Base-by-base conservation (phyloP, 2,329 filamentous ascomycete genomes). In the Acarospora socialis region DNA sequence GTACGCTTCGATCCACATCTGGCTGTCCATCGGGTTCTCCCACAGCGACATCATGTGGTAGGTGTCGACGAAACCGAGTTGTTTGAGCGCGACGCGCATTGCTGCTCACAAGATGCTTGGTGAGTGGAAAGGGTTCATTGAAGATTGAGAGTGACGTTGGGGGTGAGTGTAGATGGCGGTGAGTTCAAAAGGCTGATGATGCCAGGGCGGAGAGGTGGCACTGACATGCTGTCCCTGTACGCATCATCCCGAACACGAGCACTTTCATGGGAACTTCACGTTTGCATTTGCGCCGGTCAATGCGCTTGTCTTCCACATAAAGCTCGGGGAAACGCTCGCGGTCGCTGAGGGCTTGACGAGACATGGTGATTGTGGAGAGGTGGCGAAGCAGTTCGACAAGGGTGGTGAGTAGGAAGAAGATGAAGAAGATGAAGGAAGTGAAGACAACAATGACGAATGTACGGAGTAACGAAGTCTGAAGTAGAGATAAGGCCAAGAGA, bases 41-140 rank as follows among this genome's bases (percentile, higher is more conserved):
- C 30, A 23, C 19, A 17, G 12, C 7, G n/a, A 16, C 42, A 5
- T 40, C 44, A 37, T 49, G 44, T 42, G 38, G 35, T 47, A 45
- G 20, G 39, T 38, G 30, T 48, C 37, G 16, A 46, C 33, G 37
- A 43, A 46, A 15, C 48, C 47, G 2, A 51, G 41, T 9, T 42
- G 37, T 9, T 43, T 34, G 3, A 53, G 43, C 2, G 49, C 47
- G 12, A 40, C 32, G 5, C 39, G 38, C 2, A 53, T 36, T 13
- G 29, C 33, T 36, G 14, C 14, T 7, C 10, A 20, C 16, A 4
- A 18, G 10, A 5, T 26, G n/a, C n/a, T 15, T 27, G 20, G 7
- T 32, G 7, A 28, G 23, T n/a, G n/a, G n/a, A n/a, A n/a, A n/a
- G n/a, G n/a, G n/a, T n/a, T n/a, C n/a, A n/a, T n/a, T n/a, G n/a